Evolutionary conservation across 495 filamentous ascomycete species (phyloP).

Genomic region (Staphylotrichum tortipilum): DNA sequence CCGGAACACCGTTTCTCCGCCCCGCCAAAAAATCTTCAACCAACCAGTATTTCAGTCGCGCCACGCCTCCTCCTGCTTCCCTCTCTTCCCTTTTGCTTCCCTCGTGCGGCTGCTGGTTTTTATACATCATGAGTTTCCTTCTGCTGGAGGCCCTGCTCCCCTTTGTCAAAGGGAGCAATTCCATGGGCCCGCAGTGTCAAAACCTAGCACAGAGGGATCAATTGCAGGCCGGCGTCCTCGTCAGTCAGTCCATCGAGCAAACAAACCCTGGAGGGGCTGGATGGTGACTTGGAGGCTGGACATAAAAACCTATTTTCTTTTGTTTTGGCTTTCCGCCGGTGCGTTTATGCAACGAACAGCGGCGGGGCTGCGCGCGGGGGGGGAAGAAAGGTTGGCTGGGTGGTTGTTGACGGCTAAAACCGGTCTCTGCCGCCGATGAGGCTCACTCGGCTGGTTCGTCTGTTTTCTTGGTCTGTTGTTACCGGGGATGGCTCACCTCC

Average conservation of each 20-base stretch:
- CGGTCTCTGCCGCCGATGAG: neutral
- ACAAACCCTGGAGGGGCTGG: constrained; percentile 30
- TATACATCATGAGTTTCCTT: constrained; percentile 26
- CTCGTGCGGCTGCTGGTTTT: constrained; percentile 32
- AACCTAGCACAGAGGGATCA: constrained; percentile 37
- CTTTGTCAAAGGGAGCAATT: constrained; percentile 19
- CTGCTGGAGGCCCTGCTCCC: constrained; percentile 35
- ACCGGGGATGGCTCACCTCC: constrained; percentile 12
- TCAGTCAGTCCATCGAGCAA: constrained; percentile 34
- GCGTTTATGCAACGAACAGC: too few relatives aligned
- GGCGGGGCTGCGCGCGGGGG: too few relatives aligned
- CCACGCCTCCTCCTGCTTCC: too few relatives aligned
- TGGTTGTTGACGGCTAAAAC: too few relatives aligned
- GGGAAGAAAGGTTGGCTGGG: too few relatives aligned
- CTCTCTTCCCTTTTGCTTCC: constrained; percentile 21
- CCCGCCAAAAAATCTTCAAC: too few relatives aligned
- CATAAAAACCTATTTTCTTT: too few relatives aligned
- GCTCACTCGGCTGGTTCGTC: neutral
- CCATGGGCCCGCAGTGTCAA: constrained; percentile 39
- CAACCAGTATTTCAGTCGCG: too few relatives aligned
- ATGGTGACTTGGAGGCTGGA: constrained; percentile 38
- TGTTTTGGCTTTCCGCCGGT: too few relatives aligned
- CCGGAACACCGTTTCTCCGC: too few relatives aligned
- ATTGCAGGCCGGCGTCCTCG: constrained; percentile 38
- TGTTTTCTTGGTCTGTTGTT: too few relatives aligned